These are phyloP conservation scores for Ocimum tenuiflorum DNA, from an alignment of 257 asterid species.

Conservation along the genomic window DNA sequence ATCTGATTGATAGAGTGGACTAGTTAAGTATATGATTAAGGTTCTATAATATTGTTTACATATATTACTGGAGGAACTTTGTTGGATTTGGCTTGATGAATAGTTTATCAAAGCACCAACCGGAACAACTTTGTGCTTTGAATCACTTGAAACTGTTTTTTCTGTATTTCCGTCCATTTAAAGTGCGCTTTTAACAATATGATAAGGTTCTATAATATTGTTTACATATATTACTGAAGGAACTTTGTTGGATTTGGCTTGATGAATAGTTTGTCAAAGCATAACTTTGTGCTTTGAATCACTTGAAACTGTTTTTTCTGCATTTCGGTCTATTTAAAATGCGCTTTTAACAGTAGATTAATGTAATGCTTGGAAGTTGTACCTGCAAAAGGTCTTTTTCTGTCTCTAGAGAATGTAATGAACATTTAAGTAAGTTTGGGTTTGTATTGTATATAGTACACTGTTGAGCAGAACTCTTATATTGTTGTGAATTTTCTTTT, in stretches of 20 bases:
- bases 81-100: not conserved
- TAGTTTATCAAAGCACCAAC: constrained; percentile 6
- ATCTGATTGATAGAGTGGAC: not conserved
- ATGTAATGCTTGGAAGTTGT: not conserved
- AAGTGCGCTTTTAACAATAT: constrained; percentile 6
- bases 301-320: not conserved
- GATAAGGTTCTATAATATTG: constrained; percentile 2
- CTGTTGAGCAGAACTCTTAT: not conserved
- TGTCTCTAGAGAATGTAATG: constrained; percentile 9
- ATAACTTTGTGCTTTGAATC: constrained; percentile 10
- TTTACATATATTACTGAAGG: constrained; percentile 7
- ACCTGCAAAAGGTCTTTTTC: constrained; percentile 3
- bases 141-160: not conserved
- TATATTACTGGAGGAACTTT: not conserved
- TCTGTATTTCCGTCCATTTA: constrained; percentile 1
- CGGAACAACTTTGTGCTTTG: constrained; percentile 10
- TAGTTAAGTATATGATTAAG: constrained; percentile 1
- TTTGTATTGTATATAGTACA: not conserved
- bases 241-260: not conserved
- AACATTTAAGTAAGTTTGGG: constrained; percentile 4
- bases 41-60: not conserved
- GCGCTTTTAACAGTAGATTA: constrained; percentile 10
- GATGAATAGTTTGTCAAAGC: constrained; percentile 6
- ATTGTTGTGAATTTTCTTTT: not conserved
- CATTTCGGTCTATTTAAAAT: not conserved